Evolutionary conservation across 768 basidiomycete species (phyloP), one percentile per base, ranked within the genome.

Genomic region (Daedaleopsis sinensis): DNA sequence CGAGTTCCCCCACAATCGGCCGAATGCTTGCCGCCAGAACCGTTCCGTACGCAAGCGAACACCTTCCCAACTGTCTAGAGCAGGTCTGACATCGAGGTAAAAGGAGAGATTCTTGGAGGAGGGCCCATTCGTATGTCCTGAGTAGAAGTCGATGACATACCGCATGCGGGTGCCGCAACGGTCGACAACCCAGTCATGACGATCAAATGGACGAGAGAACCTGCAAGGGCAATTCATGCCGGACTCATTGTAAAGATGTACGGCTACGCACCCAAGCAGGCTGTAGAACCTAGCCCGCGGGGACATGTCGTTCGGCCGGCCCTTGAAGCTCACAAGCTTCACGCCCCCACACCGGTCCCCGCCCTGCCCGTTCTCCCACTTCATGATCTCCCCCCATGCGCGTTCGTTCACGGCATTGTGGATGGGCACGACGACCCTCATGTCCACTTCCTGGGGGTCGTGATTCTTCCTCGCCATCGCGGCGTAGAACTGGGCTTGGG

Each of bases 121-220:
- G 12, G 84, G 68, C 13, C 74, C 77, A 24, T 77, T 69, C 48
- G 73, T 78, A 37, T 85, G 85, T 18, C 96, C 96, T 3, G 92
- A 91, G 78, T 99, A 99, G 76, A 98, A 99, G 76, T 99, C 97
- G 69, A 99, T 97, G 61, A 99, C 87, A 77, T 99, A 99, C 53
- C 96, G 88, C 71, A 94, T 81, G 59, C 85, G 87, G 10, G 84
- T 85, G 6, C 95, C 96, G 71, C 96, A 97, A 37, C 96, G 88
- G 73, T 97, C 94, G 52, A 99, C 88, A 52, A 93, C 74, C 97
- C 97, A 99, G 73, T 98, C 96, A 67, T 99, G 97, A 9, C 97
- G 88, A 72, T 99, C 97, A 75, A 99, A 99, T 0, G 97, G 97
- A 23, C 93, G 82, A 27, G 92, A 82, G 74, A 97, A 99, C 12